phyloP scores from a whole-genome alignment of 2,329 filamentous ascomycete genomes.

The Scleromitrula shiraiana region DNA sequence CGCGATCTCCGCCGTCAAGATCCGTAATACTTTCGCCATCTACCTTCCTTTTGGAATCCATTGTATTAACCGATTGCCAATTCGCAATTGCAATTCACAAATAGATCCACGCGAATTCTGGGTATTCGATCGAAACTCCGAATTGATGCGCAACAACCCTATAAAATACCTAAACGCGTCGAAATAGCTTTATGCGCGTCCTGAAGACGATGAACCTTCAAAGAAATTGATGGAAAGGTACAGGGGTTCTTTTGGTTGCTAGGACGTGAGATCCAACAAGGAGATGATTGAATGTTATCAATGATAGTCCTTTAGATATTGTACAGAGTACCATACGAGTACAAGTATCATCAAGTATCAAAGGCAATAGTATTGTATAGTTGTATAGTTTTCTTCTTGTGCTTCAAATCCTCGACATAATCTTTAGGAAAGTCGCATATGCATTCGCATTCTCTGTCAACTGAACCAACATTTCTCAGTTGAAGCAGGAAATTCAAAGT shows the following conservation, averaged over 20 bases:
- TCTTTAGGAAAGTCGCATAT: background rate
- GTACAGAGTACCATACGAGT: too few species aligned
- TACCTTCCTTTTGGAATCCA: conserved; percentile 47
- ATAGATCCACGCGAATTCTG: background rate
- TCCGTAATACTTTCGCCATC: conserved; percentile 32
- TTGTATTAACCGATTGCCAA: conserved; percentile 13
- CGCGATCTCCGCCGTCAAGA: conserved; percentile 44
- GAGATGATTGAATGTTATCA: conserved; percentile 1
- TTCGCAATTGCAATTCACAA: too few species aligned
- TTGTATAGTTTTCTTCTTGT: background rate
- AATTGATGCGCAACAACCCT: conserved; percentile 9
- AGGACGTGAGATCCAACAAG: background rate
- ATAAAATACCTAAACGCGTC: conserved; percentile 5
- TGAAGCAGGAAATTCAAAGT: background rate
- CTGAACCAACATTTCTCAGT: background rate
- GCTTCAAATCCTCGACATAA: background rate
- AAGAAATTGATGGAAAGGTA: conserved; percentile 7
- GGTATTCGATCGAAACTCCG: background rate
- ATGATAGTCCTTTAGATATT: background rate
- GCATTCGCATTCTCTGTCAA: background rate
- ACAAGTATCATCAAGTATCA: background rate
- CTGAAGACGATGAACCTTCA: conserved; percentile 5
- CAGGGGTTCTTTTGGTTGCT: conserved; percentile 8
- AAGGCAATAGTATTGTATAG: background rate
- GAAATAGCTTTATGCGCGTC: conserved; percentile 7